These are phyloP conservation scores for Gomphus sp. DNA, from an alignment of 1,284 basidiomycete species.

Conservation along the genomic window DNA sequence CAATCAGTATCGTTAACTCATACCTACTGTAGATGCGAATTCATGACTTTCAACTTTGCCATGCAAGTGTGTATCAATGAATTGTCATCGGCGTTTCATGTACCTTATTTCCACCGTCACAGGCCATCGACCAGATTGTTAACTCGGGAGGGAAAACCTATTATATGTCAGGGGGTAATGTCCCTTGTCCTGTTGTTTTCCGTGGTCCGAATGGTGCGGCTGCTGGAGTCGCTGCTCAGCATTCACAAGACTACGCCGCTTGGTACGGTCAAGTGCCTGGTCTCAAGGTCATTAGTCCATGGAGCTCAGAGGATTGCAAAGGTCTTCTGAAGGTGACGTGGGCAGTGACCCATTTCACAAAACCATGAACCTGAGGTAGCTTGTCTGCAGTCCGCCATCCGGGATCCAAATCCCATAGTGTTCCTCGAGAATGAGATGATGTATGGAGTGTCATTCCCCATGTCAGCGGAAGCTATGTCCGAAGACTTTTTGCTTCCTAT, in stretches of 20 bases:
- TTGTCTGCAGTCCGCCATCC: constrained; percentile 72
- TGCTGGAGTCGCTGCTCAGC: constrained; percentile 90
- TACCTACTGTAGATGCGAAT: constrained; percentile 73
- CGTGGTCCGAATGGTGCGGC: constrained; percentile 99
- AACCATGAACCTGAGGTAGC: constrained; percentile 3
- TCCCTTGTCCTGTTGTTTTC: constrained; percentile 97
- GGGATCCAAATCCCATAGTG: constrained; percentile 96
- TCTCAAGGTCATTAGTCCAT: constrained; percentile 96
- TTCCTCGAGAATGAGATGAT: constrained; percentile 99
- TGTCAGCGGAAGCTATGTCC: constrained; percentile 91
- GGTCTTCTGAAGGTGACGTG: constrained; percentile 82
- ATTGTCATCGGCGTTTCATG: neutral
- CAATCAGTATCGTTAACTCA: constrained; percentile 5
- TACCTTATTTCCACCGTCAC: constrained; percentile 15
- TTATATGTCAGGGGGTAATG: constrained; percentile 99
- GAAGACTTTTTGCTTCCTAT: constrained; percentile 94
- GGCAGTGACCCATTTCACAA: neutral
- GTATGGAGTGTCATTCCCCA: constrained; percentile 95
- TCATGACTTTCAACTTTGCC: constrained; percentile 97
- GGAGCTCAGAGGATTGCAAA: constrained; percentile 96
- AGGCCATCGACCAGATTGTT: constrained; percentile 98
- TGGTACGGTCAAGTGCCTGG: constrained; percentile 98
- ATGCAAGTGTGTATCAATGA: constrained; percentile 48
- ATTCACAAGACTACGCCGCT: constrained; percentile 85
- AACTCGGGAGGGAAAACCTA: constrained; percentile 99